Evolutionary conservation across 371 early-diverging fungal genomes (phyloP).

Genomic region (Haplosporangium sp.): DNA sequence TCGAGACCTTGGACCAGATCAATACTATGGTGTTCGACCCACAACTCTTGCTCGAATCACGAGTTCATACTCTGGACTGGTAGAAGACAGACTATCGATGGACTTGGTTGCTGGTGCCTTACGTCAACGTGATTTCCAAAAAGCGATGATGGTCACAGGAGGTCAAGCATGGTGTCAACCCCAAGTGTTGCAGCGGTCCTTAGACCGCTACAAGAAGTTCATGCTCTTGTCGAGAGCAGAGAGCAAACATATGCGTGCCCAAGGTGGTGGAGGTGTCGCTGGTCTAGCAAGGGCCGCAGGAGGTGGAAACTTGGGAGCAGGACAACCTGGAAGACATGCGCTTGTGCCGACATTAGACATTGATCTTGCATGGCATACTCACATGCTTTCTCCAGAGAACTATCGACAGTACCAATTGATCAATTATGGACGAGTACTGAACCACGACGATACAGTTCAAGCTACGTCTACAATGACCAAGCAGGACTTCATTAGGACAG

Average conservation of each 20-base stretch:
- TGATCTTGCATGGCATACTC: slow-evolving; percentile 61
- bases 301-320: slow-evolving; percentile 28
- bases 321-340: slow-evolving; percentile 37
- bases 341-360: slow-evolving; percentile 59
- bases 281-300: slow-evolving; percentile 14
- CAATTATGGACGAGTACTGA: slow-evolving; percentile 52
- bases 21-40: slow-evolving; percentile 50
- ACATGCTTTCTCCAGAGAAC: slow-evolving; percentile 57
- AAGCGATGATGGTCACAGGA: slow-evolving; percentile 56
- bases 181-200: slow-evolving; percentile 56
- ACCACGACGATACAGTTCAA: slow-evolving; percentile 62
- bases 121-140: slow-evolving; percentile 53
- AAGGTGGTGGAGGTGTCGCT: not conserved
- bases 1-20: slow-evolving; percentile 51
- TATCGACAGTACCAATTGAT: slow-evolving; percentile 56
- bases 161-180: slow-evolving; percentile 52
- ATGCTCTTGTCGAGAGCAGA: slow-evolving; percentile 42
- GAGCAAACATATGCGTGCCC: slow-evolving; percentile 17
- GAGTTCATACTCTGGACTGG: slow-evolving; percentile 38
- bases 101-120: slow-evolving; percentile 50
- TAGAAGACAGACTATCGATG: slow-evolving; percentile 50
- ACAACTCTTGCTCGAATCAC: slow-evolving; percentile 47
- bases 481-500: slow-evolving; percentile 52
- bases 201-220: slow-evolving; percentile 57
- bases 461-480: slow-evolving; percentile 52